Evolutionary conservation across 352 stramenopile species (phyloP), one percentile per base, ranked within the genome.

Genomic region (Globisporangium carolinianum): DNA sequence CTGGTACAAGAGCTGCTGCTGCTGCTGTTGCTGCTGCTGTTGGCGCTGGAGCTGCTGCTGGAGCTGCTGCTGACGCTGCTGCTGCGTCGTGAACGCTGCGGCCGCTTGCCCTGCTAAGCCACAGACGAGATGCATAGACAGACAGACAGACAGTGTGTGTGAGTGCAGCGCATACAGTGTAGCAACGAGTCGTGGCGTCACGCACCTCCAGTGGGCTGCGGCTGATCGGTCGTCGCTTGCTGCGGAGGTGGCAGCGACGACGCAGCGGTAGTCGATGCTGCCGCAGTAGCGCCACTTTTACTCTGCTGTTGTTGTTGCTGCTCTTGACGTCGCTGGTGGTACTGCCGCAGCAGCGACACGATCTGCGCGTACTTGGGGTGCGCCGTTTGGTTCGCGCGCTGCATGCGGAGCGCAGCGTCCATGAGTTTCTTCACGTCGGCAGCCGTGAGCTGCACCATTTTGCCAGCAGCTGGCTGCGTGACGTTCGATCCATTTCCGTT

Each of bases 361-460:
- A 95, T 92, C 69, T 94, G 86, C 58, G 83, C 66, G 69, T 95
- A 95, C 68, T 91, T 91, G 17, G 82, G 83, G 64, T 93, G 81
- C 54, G 67, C 57, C 55, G 85, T 94, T 55, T 92, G 79, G 38
- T 86, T 82, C 51, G 77, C 71, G 47, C 73, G 69, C 63, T 92
- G 76, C 83, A 95, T 91, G 38, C 76, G 83, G 61, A 92, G 58
- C n/a, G 83, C 86, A 17, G 72, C 75, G 57, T 90, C 73, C 85
- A 95, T 91, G 47, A 95, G 76, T 65, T 88, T 86, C 65, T 88
- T 86, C 55, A 86, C 76, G 68, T 94, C 77, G 35, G 71, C 65
- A n/a, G 76, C 47, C 57, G 81, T 78, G 32, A 92, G 72, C 61
- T 66, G 58, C 46, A 64, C 53, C 58, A 64, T 64, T 7, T 67